Evolutionary conservation across 2,329 filamentous ascomycete genomes (phyloP).

Genomic region (Xylaria multiplex): DNA sequence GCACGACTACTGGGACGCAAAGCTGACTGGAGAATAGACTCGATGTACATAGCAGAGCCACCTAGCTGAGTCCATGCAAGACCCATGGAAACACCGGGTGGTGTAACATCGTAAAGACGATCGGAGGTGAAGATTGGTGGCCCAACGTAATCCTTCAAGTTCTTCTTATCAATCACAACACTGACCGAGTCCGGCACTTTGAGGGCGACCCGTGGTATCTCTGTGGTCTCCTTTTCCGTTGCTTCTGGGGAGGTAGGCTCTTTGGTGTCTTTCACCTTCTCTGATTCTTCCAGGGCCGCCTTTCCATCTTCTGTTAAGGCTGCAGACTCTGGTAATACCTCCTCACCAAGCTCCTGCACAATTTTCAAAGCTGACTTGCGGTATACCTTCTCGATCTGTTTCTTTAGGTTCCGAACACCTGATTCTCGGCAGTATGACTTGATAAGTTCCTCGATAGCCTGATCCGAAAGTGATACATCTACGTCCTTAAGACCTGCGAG

Average conservation of each 20-base stretch:
- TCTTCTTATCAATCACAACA: constrained; percentile 86
- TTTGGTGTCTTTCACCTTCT: constrained; percentile 73
- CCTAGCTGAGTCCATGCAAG: constrained; percentile 98
- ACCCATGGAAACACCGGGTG: constrained; percentile 95
- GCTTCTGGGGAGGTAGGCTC: constrained; percentile 48
- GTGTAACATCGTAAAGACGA: constrained; percentile 91
- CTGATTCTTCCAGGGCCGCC: constrained; percentile 74
- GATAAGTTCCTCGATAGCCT: constrained; percentile 94
- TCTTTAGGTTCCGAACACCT: constrained; percentile 96
- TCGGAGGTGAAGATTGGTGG: constrained; percentile 96
- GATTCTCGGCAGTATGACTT: constrained; percentile 98
- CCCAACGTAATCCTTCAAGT: constrained; percentile 95
- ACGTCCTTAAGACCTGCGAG: constrained; percentile 89
- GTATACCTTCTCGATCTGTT: constrained; percentile 99
- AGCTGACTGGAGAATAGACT: constrained; percentile 90
- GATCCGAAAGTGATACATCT: constrained; percentile 85
- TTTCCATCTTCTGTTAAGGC: constrained; percentile 89
- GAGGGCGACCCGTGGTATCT: constrained; percentile 78
- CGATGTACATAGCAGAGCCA: constrained; percentile 94
- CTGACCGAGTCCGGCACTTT: constrained; percentile 88
- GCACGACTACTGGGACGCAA: constrained; percentile 79
- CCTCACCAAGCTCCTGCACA: constrained; percentile 91
- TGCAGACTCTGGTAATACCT: constrained; percentile 80
- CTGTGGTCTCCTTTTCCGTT: constrained; percentile 72
- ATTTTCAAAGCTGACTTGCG: constrained; percentile 97